Percentiles rank a stretch among this genome's conserved stretches.
Evolutionary conservation across 179 eudicot genomes (phyloP).

Genomic region (Nepenthes alata): DNA sequence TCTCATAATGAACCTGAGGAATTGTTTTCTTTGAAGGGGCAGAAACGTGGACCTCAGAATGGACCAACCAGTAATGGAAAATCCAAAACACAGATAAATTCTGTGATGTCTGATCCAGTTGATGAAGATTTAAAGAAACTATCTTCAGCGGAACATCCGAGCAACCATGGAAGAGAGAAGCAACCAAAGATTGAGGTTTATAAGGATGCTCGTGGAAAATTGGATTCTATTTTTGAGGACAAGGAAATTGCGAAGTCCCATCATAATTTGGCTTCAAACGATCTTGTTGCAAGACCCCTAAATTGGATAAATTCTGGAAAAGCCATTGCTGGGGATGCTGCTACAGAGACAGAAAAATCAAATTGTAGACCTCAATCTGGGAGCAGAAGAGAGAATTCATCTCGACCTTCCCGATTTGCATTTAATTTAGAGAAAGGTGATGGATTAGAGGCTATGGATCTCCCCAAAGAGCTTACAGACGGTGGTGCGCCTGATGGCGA

Average conservation of each 20-base stretch:
- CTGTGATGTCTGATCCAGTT: constrained; percentile 13
- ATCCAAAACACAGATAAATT: constrained; percentile 12
- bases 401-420: constrained; percentile 10
- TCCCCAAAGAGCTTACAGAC: constrained; percentile 6
- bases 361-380: constrained; percentile 10
- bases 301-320: constrained; percentile 13
- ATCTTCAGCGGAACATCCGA: constrained; percentile 11
- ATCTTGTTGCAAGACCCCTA: constrained; percentile 14
- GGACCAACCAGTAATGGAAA: constrained; percentile 19
- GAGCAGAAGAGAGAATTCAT: constrained; percentile 10
- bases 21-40: constrained; percentile 8
- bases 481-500: constrained; percentile 1
- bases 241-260: constrained; percentile 9
- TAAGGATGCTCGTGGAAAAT: constrained; percentile 11
- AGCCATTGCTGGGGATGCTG: constrained; percentile 4
- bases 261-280: constrained; percentile 10
- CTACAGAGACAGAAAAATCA: constrained; percentile 7
- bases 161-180: constrained; percentile 9
- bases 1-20: constrained; percentile 17
- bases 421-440: constrained; percentile 17
- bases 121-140: constrained; percentile 11
- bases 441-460: constrained; percentile 9
- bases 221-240: constrained; percentile 1
- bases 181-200: constrained; percentile 8
- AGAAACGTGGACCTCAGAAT: constrained; percentile 9